phyloP scores from a whole-genome alignment of 352 stramenopile species.

The Pythium brachiatum region DNA sequence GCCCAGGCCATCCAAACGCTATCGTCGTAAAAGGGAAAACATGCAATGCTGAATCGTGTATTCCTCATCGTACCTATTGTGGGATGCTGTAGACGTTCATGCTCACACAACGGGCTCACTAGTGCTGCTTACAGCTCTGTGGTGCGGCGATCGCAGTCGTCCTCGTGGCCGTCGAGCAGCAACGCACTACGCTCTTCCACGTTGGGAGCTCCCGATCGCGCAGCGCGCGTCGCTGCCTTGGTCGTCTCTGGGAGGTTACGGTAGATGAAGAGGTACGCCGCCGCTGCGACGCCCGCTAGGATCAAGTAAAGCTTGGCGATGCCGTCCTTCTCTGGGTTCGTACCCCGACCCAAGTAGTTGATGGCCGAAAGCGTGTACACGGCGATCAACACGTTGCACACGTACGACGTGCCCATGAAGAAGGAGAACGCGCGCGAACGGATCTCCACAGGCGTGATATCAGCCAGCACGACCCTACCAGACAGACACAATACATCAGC shows the following conservation, averaged over 20 bases:
- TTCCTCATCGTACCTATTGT: background rate
- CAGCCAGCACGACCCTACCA: slow-evolving; percentile 74
- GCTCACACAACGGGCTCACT: too few species aligned
- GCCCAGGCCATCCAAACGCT: slow-evolving; percentile 55
- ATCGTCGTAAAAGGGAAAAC: background rate
- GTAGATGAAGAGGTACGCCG: slow-evolving; percentile 48
- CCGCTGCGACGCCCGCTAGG: slow-evolving; percentile 44
- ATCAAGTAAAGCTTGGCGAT: slow-evolving; percentile 88
- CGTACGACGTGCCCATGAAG: slow-evolving; percentile 85
- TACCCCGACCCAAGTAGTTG: slow-evolving; percentile 56
- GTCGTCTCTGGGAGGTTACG: slow-evolving; percentile 61
- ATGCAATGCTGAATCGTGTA: background rate
- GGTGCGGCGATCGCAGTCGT: slow-evolving; percentile 37
- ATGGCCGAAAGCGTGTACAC: slow-evolving; percentile 80
- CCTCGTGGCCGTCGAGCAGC: slow-evolving; percentile 36
- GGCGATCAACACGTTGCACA: slow-evolving; percentile 82
- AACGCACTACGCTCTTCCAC: slow-evolving; percentile 43
- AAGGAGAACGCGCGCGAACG: slow-evolving; percentile 79
- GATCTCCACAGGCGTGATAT: slow-evolving; percentile 88
- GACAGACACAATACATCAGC: slow-evolving; percentile 3
- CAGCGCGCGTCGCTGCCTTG: slow-evolving; percentile 21
- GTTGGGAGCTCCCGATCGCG: background rate
- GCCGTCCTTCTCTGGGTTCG: slow-evolving; percentile 72
- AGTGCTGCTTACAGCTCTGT: slow-evolving; percentile 40
- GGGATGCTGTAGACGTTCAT: background rate